phyloP scores from a whole-genome alignment of 1,284 basidiomycete species.

The Ceratobasidium sp. region DNA sequence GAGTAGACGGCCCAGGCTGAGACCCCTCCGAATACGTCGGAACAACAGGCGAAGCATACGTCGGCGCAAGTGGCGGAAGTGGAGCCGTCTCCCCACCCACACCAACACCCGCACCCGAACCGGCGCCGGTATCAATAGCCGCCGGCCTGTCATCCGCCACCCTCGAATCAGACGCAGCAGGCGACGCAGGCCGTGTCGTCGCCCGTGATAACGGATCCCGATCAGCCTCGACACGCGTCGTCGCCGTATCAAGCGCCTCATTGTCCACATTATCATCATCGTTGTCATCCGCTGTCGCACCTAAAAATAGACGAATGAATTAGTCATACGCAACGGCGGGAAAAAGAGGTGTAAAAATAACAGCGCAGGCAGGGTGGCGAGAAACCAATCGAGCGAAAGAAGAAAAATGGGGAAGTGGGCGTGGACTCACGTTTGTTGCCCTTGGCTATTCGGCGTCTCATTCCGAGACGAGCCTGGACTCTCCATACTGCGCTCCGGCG shows the following conservation, averaged over 20 bases:
- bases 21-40: constrained; percentile 25
- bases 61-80: not conserved
- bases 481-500: constrained; percentile 27
- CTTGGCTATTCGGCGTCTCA: constrained; percentile 14
- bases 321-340: constrained; percentile 9
- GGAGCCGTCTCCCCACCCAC: constrained; percentile 3
- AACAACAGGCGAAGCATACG: constrained; percentile 2
- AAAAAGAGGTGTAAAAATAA: constrained; percentile 14
- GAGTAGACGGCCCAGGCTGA: constrained; percentile 9
- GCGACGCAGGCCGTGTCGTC: constrained; percentile 8
- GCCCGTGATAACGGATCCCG: not conserved
- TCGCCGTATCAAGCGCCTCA: too few relatives aligned
- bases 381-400: not conserved
- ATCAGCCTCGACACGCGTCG: too few relatives aligned
- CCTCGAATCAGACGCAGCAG: not conserved
- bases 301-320: constrained; percentile 27
- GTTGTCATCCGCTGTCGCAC: not conserved
- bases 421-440: constrained; percentile 31
- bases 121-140: too few relatives aligned
- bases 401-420: constrained; percentile 10
- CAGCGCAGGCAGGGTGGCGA: too few relatives aligned
- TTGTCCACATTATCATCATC: not conserved
- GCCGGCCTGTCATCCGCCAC: not conserved
- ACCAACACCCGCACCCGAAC: too few relatives aligned
- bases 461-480: constrained; percentile 26